Evolutionary conservation across 1,139 yeast genomes (phyloP).

Genomic region (Trichomonascaceae sp.): DNA sequence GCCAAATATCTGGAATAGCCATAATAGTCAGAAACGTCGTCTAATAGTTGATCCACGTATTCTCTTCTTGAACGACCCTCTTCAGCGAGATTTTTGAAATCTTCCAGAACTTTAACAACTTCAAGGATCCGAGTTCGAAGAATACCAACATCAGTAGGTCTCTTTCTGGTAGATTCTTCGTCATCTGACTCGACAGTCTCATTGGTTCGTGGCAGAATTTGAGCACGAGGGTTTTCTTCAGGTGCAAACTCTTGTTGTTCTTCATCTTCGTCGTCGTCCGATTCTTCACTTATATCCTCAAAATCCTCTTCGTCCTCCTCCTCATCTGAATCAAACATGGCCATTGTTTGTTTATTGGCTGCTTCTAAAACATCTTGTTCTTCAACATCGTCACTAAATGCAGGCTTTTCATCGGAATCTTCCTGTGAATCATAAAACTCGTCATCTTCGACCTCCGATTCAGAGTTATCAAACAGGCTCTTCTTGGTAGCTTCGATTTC

Average conservation of each 20-base stretch:
- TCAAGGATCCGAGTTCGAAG: slow-evolving; percentile 93
- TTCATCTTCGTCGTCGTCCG: slow-evolving; percentile 25
- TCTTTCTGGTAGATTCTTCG: slow-evolving; percentile 54
- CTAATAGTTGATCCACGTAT: slow-evolving; percentile 65
- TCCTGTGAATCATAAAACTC: slow-evolving; percentile 56
- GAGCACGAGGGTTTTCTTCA: slow-evolving; percentile 27
- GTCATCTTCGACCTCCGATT: slow-evolving; percentile 43
- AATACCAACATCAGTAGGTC: slow-evolving; percentile 68
- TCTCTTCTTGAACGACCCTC: slow-evolving; percentile 82
- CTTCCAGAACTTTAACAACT: slow-evolving; percentile 90
- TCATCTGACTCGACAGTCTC: slow-evolving; percentile 46
- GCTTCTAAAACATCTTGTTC: slow-evolving; percentile 78
- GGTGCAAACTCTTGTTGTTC: slow-evolving; percentile 25
- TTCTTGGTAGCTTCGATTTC: slow-evolving; percentile 69
- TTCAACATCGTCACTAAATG: slow-evolving; percentile 82
- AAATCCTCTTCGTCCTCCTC: slow-evolving; percentile 22
- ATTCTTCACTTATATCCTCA: slow-evolving; percentile 22
- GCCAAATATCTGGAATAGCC: slow-evolving; percentile 97
- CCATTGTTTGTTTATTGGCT: slow-evolving; percentile 80
- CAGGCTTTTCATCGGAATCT: slow-evolving; percentile 54
- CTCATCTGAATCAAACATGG: slow-evolving; percentile 82
- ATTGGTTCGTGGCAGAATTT: slow-evolving; percentile 26
- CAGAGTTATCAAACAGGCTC: slow-evolving; percentile 73
- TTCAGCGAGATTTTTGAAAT: slow-evolving; percentile 77
- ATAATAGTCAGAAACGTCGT: slow-evolving; percentile 87